These are phyloP conservation scores for Neophaeococcomyces aloes DNA, from an alignment of 2,329 filamentous ascomycete genomes.

Conservation along the genomic window DNA sequence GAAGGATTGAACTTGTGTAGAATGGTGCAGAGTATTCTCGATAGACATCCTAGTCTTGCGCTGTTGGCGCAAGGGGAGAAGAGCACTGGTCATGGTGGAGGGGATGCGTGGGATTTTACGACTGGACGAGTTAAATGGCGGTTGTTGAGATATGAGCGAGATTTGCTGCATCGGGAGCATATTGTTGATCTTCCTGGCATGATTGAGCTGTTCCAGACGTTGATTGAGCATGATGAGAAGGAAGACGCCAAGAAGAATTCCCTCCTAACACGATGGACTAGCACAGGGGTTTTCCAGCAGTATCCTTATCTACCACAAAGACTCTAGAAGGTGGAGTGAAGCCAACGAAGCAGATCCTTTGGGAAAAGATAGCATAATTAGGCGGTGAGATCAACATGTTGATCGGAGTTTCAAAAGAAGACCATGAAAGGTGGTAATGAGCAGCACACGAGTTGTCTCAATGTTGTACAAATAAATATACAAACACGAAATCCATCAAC, in stretches of 20 bases:
- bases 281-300: background rate
- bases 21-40: slow-evolving; percentile 1
- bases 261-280: background rate
- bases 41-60: background rate
- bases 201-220: background rate
- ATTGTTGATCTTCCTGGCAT: background rate
- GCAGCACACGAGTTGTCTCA: too few species aligned
- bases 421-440: background rate
- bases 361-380: too few species aligned
- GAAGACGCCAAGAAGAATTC: background rate
- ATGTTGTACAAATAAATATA: background rate
- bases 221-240: slow-evolving; percentile 5
- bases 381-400: too few species aligned
- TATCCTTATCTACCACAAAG: background rate
- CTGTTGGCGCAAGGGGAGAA: slow-evolving; percentile 1
- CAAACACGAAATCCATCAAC: slow-evolving; percentile 30
- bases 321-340: background rate
- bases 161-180: background rate
- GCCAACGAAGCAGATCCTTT: background rate
- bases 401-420: too few species aligned
- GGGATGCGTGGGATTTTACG: slow-evolving; percentile 1
- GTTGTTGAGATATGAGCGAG: background rate
- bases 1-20: slow-evolving; percentile 4
- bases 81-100: background rate
- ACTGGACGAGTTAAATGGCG: slow-evolving; percentile 2